A percentile compares a stretch with the other conserved stretches of the same genome.
Conservation (phyloP, 108 stramenopile species). For the Cyclotella baltica region DNA sequence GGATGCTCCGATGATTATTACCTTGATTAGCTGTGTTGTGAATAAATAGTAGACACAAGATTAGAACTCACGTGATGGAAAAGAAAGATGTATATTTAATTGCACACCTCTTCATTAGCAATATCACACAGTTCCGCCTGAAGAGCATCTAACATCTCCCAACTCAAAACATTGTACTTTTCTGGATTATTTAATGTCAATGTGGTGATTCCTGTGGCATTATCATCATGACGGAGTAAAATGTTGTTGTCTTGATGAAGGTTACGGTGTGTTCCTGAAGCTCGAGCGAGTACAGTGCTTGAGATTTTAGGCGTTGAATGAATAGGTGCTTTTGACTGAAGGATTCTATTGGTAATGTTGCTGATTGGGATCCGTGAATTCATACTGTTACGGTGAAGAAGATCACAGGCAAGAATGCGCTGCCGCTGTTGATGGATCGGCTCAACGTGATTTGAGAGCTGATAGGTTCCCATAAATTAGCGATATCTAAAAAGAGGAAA, state of each 20-base stretch:
- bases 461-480: too few relatives aligned
- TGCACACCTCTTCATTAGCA: conserved; percentile 27
- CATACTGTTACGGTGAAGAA: too few relatives aligned
- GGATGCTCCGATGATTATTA: conserved; percentile 52
- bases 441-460: too few relatives aligned
- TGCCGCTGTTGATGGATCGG: too few relatives aligned
- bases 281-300: too few relatives aligned
- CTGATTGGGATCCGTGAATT: too few relatives aligned
- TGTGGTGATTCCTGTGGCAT: conserved; percentile 30
- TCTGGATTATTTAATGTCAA: conserved; percentile 58
- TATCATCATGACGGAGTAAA: conserved; percentile 27
- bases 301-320: too few relatives aligned
- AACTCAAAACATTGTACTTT: conserved; percentile 53
- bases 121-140: conserved; percentile 47
- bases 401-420: too few relatives aligned
- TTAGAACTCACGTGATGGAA: not conserved
- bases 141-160: conserved; percentile 51
- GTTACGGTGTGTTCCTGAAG: not conserved
- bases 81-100: not conserved
- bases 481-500: too few relatives aligned
- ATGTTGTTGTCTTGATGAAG: conserved; percentile 3
- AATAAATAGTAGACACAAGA: not conserved
- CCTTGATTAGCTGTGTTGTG: conserved; percentile 35
- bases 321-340: too few relatives aligned
- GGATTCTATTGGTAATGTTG: too few relatives aligned